These are phyloP conservation scores for Carex sylvatica DNA, from an alignment of 202 grass and related monocot species.

Conservation along the genomic window DNA sequence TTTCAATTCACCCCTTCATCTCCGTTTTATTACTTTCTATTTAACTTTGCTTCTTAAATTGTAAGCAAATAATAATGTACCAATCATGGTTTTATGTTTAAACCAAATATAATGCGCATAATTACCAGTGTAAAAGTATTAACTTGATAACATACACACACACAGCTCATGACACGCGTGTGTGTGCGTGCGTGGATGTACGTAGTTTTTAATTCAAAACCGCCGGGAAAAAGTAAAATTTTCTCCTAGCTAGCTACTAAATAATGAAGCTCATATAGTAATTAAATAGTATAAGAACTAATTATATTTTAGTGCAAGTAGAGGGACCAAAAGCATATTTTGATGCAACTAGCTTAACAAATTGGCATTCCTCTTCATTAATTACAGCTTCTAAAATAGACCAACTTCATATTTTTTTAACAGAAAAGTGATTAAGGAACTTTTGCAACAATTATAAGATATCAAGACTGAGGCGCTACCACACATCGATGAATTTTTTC, in stretches of 20 bases:
- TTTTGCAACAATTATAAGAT: not conserved
- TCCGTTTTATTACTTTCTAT: not conserved
- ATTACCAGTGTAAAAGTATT: not conserved
- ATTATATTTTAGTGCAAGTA: slow-evolving; percentile 7
- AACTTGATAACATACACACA: not conserved
- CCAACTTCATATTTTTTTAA: not conserved
- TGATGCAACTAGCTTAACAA: slow-evolving; percentile 12
- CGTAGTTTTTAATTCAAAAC: not conserved
- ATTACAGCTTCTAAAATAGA: not conserved
- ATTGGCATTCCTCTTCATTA: not conserved
- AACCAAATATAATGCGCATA: not conserved
- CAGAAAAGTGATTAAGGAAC: not conserved
- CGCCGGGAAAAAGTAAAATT: not conserved
- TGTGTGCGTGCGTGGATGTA: too few relatives aligned
- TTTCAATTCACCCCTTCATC: not conserved
- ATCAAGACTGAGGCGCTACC: not conserved
- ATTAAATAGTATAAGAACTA: not conserved
- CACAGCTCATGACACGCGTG: too few relatives aligned
- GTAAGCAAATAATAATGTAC: slow-evolving; percentile 2
- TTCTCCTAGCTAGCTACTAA: not conserved
- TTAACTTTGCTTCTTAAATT: not conserved
- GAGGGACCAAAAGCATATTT: not conserved
- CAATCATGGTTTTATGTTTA: not conserved
- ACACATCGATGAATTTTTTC: not conserved
- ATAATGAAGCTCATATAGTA: not conserved